A percentile compares a stretch with the other conserved stretches of the same genome.
phyloP scores from a whole-genome alignment of 2,329 filamentous ascomycete species.

The Cryphonectria naterciae region DNA sequence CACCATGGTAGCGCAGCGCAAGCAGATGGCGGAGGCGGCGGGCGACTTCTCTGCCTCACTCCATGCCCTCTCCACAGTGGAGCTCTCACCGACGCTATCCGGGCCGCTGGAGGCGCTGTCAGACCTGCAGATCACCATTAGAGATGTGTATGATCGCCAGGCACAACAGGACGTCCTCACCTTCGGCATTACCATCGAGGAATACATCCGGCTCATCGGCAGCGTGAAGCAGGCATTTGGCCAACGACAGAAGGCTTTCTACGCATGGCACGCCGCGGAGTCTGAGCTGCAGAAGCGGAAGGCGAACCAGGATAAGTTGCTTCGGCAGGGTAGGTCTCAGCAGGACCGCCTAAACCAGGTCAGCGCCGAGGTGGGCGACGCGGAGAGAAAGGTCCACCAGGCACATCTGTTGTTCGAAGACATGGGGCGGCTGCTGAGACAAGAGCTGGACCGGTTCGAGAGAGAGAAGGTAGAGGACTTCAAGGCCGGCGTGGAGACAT shows the following conservation, averaged over 20 bases:
- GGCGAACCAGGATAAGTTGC: conserved; percentile 87
- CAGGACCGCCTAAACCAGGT: conserved; percentile 94
- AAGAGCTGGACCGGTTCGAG: conserved; percentile 92
- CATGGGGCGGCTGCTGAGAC: conserved; percentile 92
- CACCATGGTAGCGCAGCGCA: conserved; percentile 86
- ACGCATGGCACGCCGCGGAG: conserved; percentile 91
- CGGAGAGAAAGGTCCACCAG: conserved; percentile 90
- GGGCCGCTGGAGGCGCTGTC: conserved; percentile 89
- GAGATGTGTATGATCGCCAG: conserved; percentile 93
- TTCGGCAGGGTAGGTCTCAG: conserved; percentile 91
- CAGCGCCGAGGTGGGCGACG: conserved; percentile 90
- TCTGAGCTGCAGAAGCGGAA: conserved; percentile 90
- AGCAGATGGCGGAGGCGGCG: conserved; percentile 90
- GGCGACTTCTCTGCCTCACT: conserved; percentile 91
- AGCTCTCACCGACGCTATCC: conserved; percentile 86
- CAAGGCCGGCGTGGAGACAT: conserved; percentile 97
- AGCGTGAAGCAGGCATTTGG: conserved; percentile 92
- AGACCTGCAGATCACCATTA: conserved; percentile 90
- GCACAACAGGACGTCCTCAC: conserved; percentile 96
- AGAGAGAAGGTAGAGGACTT: conserved; percentile 98
- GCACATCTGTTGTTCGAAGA: conserved; percentile 91
- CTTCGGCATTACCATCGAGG: conserved; percentile 95
- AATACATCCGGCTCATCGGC: conserved; percentile 95
- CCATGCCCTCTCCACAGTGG: conserved; percentile 89
- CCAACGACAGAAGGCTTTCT: conserved; percentile 93